phyloP scores from a whole-genome alignment of 2,329 filamentous ascomycete species.

The Pseudogymnoascus sp. region DNA sequence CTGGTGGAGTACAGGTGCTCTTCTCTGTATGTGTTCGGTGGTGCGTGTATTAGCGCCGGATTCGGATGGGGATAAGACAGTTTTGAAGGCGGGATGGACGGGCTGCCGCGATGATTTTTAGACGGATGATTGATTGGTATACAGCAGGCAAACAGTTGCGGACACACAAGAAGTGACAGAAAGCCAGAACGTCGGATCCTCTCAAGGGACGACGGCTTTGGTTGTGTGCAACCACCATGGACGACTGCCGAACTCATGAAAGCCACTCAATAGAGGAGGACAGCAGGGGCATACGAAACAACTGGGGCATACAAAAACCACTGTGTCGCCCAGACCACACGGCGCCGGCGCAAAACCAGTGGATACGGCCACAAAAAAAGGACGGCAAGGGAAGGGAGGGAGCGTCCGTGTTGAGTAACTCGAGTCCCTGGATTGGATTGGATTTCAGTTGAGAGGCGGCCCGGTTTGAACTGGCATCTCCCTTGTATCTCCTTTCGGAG shows the following conservation, averaged over 20 bases:
- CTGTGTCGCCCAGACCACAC: conserved; percentile 1
- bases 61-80: conserved; percentile 1
- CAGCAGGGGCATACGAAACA: background rate
- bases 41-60: conserved; percentile 4
- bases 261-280: background rate
- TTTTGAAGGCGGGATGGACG: conserved; percentile 5
- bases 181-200: background rate
- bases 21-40: background rate
- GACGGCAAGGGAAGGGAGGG: background rate
- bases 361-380: background rate
- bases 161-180: background rate
- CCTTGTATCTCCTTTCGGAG: background rate
- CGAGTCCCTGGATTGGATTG: conserved; percentile 3
- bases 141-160: background rate
- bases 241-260: background rate
- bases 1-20: background rate
- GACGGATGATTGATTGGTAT: background rate
- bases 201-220: background rate
- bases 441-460: background rate
- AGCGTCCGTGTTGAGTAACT: conserved; percentile 2
- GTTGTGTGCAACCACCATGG: background rate
- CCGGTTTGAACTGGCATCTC: background rate
- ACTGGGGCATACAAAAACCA: background rate
- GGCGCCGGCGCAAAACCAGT: background rate
- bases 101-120: background rate